These are phyloP conservation scores for Colletotrichum eremochloae DNA, from an alignment of 2,329 filamentous ascomycete genomes.

Conservation along the genomic window DNA sequence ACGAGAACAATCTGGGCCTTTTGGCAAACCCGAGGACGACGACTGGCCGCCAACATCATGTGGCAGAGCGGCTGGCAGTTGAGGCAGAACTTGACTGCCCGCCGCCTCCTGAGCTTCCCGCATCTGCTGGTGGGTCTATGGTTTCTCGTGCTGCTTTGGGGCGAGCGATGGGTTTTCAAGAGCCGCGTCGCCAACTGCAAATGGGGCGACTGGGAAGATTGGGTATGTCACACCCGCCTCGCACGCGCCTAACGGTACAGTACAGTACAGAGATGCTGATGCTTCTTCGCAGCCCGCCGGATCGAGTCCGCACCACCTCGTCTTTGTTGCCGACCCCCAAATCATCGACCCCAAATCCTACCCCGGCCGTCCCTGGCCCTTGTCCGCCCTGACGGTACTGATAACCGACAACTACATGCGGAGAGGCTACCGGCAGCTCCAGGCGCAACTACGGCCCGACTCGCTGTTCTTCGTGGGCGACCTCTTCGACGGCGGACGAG, in stretches of 20 bases:
- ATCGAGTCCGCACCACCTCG: slow-evolving; percentile 84
- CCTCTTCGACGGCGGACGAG: slow-evolving; percentile 93
- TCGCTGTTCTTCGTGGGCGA: slow-evolving; percentile 93
- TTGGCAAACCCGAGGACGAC: slow-evolving; percentile 38
- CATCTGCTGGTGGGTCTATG: slow-evolving; percentile 80
- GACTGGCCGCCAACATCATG: slow-evolving; percentile 30
- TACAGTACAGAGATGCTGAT: slow-evolving; percentile 16
- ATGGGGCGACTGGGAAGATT: slow-evolving; percentile 93
- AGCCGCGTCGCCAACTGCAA: slow-evolving; percentile 78
- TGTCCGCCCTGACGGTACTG: slow-evolving; percentile 65
- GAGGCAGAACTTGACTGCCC: slow-evolving; percentile 62
- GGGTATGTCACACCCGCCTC: slow-evolving; percentile 71
- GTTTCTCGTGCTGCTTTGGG: slow-evolving; percentile 84
- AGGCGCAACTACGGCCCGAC: slow-evolving; percentile 82
- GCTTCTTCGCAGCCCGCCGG: slow-evolving; percentile 72
- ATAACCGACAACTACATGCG: slow-evolving; percentile 92
- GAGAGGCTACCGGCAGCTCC: slow-evolving; percentile 83
- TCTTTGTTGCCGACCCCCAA: slow-evolving; percentile 91
- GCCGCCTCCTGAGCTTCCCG: slow-evolving; percentile 71
- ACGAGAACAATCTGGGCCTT: slow-evolving; percentile 29
- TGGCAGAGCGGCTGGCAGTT: slow-evolving; percentile 46
- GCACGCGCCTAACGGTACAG: not conserved
- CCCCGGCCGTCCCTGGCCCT: slow-evolving; percentile 78
- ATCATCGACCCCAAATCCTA: slow-evolving; percentile 97
- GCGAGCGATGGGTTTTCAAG: slow-evolving; percentile 84